Evolutionary conservation across 345 rosid genomes (phyloP).

Genomic region (Acer saccharum): DNA sequence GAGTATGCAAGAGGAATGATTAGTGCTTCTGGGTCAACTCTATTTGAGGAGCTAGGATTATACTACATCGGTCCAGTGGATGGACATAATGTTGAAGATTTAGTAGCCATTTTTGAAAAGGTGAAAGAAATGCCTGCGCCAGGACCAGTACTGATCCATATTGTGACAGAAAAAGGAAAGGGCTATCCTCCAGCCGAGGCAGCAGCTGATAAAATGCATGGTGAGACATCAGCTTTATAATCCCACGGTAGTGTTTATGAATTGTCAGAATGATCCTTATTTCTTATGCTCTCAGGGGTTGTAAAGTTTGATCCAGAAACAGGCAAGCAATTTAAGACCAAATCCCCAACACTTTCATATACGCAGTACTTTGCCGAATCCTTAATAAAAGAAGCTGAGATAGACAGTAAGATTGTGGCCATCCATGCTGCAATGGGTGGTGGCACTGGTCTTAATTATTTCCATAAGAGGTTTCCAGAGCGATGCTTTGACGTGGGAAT

Average conservation of each 20-base stretch:
- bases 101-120: slow-evolving; percentile 55
- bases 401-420: slow-evolving; percentile 58
- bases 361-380: slow-evolving; percentile 72
- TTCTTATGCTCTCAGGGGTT: slow-evolving; percentile 49
- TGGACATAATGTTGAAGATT: slow-evolving; percentile 67
- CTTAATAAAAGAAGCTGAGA: slow-evolving; percentile 64
- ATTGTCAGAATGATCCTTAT: slow-evolving; percentile 16
- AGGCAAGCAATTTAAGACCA: slow-evolving; percentile 60
- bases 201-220: slow-evolving; percentile 78
- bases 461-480: slow-evolving; percentile 65
- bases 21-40: slow-evolving; percentile 61
- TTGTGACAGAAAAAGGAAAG: slow-evolving; percentile 76
- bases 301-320: slow-evolving; percentile 61
- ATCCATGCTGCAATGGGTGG: slow-evolving; percentile 92
- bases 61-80: slow-evolving; percentile 72
- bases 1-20: slow-evolving; percentile 71
- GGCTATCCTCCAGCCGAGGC: slow-evolving; percentile 81
- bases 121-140: slow-evolving; percentile 74
- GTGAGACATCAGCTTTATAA: slow-evolving; percentile 32
- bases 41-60: slow-evolving; percentile 67
- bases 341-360: slow-evolving; percentile 57
- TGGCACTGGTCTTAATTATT: slow-evolving; percentile 74
- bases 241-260: background rate
- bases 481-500: slow-evolving; percentile 85
- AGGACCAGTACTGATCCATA: slow-evolving; percentile 73